A percentile compares a stretch with the other conserved stretches of the same genome.
Evolutionary conservation across 2,329 filamentous ascomycete species (phyloP).

Genomic region (Pseudohalonectria lignicola): DNA sequence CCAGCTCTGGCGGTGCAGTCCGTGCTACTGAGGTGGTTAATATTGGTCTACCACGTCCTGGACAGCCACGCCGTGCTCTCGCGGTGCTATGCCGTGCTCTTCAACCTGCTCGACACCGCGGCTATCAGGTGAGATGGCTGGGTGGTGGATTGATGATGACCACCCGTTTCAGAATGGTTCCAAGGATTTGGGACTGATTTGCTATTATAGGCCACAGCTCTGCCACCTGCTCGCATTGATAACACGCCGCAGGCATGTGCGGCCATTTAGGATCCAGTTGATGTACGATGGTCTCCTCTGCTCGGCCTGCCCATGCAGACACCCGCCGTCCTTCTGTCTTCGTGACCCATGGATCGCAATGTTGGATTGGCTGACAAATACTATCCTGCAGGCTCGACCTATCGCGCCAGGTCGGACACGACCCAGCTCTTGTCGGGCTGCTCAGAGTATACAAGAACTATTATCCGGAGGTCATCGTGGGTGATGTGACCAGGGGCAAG

Average conservation of each 20-base stretch:
- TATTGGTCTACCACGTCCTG: constrained; percentile 63
- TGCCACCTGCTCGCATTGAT: constrained; percentile 72
- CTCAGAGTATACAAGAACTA: constrained; percentile 82
- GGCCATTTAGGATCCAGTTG: constrained; percentile 71
- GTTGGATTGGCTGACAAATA: constrained; percentile 6
- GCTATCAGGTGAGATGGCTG: constrained; percentile 54
- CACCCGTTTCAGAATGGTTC: neutral
- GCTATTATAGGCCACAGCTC: constrained; percentile 36
- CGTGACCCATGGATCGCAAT: neutral
- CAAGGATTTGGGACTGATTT: too few relatives aligned
- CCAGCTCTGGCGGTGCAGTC: constrained; percentile 61
- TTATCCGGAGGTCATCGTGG: constrained; percentile 79
- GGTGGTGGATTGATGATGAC: neutral
- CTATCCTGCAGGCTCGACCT: constrained; percentile 43
- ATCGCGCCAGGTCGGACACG: constrained; percentile 54
- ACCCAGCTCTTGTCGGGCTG: constrained; percentile 62
- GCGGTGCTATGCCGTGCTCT: constrained; percentile 64
- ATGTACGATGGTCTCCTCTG: constrained; percentile 40
- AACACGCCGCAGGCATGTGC: constrained; percentile 72
- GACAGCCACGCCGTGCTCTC: constrained; percentile 53
- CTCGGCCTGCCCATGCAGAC: too few relatives aligned
- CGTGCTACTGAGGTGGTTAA: constrained; percentile 65
- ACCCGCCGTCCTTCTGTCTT: neutral
- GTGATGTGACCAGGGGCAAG: constrained; percentile 49
- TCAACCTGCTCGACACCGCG: constrained; percentile 73